Evolutionary conservation across 192 early-diverging fungal species (phyloP).

Genomic region (Podila epigama): DNA sequence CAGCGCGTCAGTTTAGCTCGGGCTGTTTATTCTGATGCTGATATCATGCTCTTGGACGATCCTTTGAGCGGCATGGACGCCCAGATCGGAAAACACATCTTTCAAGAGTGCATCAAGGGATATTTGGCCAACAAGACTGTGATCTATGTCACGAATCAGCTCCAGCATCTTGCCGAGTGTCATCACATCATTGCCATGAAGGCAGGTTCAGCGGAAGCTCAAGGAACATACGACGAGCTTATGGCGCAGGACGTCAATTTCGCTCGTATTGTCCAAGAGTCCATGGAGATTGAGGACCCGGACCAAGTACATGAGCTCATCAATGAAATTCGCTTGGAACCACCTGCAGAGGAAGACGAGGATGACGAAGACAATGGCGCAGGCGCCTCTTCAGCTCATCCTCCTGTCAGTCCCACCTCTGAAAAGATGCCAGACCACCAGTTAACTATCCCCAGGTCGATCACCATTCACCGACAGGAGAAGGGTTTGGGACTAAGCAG

Average conservation of each 20-base stretch:
- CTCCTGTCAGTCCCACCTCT: neutral
- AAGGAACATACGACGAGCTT: conserved; percentile 68
- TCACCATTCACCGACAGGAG: conserved; percentile 8
- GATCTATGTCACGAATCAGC: conserved; percentile 73
- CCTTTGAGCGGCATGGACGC: conserved; percentile 64
- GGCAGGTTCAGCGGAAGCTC: conserved; percentile 54
- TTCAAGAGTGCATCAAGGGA: conserved; percentile 58
- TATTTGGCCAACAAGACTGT: conserved; percentile 64
- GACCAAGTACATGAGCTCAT: conserved; percentile 54
- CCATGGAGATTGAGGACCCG: conserved; percentile 65
- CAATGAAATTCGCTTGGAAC: conserved; percentile 49
- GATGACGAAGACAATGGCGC: conserved; percentile 35
- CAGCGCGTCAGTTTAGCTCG: conserved; percentile 72
- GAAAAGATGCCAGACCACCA: conserved; percentile 19
- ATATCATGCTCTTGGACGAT: conserved; percentile 76
- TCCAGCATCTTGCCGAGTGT: conserved; percentile 65
- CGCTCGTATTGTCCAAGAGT: conserved; percentile 68
- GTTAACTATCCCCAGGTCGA: conserved; percentile 16
- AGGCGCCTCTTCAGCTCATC: neutral
- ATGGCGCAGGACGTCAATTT: conserved; percentile 70
- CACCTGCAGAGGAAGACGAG: conserved; percentile 35
- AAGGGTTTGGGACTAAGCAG: conserved; percentile 3
- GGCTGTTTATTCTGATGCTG: conserved; percentile 69
- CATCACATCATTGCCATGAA: conserved; percentile 69
- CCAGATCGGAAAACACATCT: conserved; percentile 58